A percentile compares a stretch with the other conserved stretches of the same genome.
Conservation (phyloP, 768 basidiomycete genomes). For the Lentinula sp. region DNA sequence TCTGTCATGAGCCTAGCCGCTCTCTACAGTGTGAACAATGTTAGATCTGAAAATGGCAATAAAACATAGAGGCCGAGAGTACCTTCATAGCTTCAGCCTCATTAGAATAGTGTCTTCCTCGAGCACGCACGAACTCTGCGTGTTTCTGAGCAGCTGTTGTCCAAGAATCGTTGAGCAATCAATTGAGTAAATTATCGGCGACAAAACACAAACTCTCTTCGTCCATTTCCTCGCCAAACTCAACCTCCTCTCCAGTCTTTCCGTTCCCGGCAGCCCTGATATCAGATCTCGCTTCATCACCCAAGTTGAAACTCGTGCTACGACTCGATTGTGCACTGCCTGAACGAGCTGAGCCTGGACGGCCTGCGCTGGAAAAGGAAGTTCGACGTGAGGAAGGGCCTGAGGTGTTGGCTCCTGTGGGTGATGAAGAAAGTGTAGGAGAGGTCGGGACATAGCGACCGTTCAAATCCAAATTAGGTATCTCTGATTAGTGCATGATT, state of each 20-base stretch:
- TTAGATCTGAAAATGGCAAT: not conserved
- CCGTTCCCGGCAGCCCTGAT: conserved; percentile 41
- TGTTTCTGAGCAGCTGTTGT: conserved; percentile 71
- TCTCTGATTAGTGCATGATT: conserved; percentile 44
- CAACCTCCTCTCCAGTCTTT: conserved; percentile 63
- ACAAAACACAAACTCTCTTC: conserved; percentile 61
- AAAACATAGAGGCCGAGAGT: not conserved
- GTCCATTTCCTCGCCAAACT: conserved; percentile 80
- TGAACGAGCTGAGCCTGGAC: conserved; percentile 52
- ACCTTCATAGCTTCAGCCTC: conserved; percentile 95
- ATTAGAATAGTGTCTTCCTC: conserved; percentile 83
- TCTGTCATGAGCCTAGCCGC: conserved; percentile 62
- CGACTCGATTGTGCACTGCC: conserved; percentile 62
- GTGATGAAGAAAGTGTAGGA: conserved; percentile 40
- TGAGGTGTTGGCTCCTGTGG: conserved; percentile 55
- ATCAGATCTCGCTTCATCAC: conserved; percentile 58
- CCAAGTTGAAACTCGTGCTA: conserved; percentile 81
- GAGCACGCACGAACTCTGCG: conserved; percentile 72
- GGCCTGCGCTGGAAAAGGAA: conserved; percentile 61
- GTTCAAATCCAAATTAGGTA: conserved; percentile 70
- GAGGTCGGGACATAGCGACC: conserved; percentile 33
- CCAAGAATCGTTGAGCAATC: not conserved
- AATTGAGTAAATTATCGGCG: not conserved
- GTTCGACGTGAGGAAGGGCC: conserved; percentile 69
- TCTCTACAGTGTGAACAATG: conserved; percentile 32